Conservation (phyloP, 768 basidiomycete genomes). For the Rhodotorula paludigena region DNA sequence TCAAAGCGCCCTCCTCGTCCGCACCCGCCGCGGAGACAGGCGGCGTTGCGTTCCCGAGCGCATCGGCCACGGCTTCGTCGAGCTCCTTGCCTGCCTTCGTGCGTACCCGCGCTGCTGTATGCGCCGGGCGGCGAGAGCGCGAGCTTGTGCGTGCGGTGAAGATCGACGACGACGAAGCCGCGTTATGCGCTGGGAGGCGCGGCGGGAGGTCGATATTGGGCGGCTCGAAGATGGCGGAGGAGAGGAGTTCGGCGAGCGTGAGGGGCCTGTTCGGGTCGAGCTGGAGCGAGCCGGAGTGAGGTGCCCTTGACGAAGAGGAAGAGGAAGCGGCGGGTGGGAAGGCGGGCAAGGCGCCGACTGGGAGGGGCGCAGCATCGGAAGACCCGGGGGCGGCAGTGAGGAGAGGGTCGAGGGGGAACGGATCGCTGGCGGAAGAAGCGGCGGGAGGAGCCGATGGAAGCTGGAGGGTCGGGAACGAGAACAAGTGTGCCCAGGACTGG, state of each 20-base stretch:
- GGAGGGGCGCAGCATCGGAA: no score
- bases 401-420: background rate
- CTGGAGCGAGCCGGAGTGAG: background rate
- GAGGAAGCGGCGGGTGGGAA: background rate
- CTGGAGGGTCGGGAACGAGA: slow-evolving; percentile 1
- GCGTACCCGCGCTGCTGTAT: background rate
- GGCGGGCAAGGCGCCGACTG: no score
- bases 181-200: background rate
- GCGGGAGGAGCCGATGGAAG: background rate
- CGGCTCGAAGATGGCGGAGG: slow-evolving; percentile 20
- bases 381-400: no score
- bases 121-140: no score
- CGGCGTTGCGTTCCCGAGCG: background rate
- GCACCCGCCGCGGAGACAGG: background rate
- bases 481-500: slow-evolving; percentile 5
- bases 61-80: slow-evolving; percentile 12
- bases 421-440: background rate
- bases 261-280: background rate
- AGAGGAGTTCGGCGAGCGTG: slow-evolving; percentile 24
- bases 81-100: slow-evolving; percentile 1
- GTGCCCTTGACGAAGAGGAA: background rate
- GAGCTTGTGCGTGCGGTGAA: background rate
- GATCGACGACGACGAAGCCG: no score
- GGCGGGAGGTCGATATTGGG: slow-evolving; percentile 22
- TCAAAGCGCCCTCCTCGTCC: background rate